Percentiles rank a stretch among this genome's conserved stretches.
These are phyloP conservation scores for Fusarium nematophilum DNA, from an alignment of 2,329 filamentous ascomycete genomes.

Conservation along the genomic window DNA sequence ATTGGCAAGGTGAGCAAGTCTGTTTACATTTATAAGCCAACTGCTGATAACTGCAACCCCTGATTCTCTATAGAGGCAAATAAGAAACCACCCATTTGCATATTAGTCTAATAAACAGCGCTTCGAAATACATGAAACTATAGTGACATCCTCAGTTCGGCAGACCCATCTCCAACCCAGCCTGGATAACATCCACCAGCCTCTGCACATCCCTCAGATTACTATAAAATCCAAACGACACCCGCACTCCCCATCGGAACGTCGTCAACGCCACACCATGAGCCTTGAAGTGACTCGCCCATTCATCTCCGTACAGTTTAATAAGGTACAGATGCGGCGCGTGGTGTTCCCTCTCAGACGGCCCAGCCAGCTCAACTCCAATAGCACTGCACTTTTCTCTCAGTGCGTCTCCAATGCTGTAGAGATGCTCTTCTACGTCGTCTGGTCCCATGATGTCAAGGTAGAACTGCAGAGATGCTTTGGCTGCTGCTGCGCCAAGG, in stretches of 20 bases:
- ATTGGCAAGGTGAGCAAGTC: too few species aligned
- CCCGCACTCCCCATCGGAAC: constrained; percentile 42
- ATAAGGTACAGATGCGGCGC: constrained; percentile 48
- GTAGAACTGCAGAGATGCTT: constrained; percentile 43
- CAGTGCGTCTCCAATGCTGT: constrained; percentile 38
- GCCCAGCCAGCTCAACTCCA: constrained; percentile 39
- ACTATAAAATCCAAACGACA: constrained; percentile 34
- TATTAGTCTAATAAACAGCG: too few species aligned
- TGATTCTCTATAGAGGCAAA: too few species aligned
- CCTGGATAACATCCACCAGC: background rate
- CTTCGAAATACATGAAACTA: too few species aligned
- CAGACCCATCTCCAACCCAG: background rate
- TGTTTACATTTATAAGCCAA: too few species aligned
- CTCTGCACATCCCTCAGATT: constrained; percentile 10
- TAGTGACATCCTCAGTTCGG: too few species aligned
- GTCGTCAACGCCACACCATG: constrained; percentile 29
- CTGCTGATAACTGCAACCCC: too few species aligned
- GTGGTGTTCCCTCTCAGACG: constrained; percentile 26
- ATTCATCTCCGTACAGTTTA: constrained; percentile 32
- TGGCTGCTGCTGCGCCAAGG: constrained; percentile 36
- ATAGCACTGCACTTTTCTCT: constrained; percentile 27
- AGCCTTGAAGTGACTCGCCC: constrained; percentile 35
- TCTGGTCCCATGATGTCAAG: constrained; percentile 39
- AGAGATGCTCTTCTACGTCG: constrained; percentile 43
- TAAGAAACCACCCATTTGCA: too few species aligned